Conservation (phyloP, 1,139 yeast genomes). For the Yamadazyma diddensiae region DNA sequence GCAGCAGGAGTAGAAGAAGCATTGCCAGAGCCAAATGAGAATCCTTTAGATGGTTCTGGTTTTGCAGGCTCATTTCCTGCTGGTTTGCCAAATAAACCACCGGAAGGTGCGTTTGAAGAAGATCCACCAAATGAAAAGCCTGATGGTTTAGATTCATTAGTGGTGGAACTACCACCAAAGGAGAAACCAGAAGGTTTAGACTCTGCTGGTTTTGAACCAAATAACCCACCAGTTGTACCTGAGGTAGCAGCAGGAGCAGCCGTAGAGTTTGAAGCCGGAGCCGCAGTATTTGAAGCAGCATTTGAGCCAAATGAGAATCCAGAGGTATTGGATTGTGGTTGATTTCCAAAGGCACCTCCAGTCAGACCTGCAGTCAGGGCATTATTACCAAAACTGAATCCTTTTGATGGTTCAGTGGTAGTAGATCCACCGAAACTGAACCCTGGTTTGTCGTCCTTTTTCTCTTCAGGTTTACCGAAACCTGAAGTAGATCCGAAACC, state of each 20-base stretch:
- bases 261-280: no score
- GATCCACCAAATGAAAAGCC: conserved; percentile 16
- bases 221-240: conserved; percentile 18
- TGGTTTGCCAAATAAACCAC: conserved; percentile 23
- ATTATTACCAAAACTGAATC: conserved; percentile 1
- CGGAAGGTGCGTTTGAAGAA: conserved; percentile 2
- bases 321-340: no score
- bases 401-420: conserved; percentile 1
- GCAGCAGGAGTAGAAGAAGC: conserved; percentile 3
- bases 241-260: background rate
- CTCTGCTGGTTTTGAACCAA: conserved; percentile 18
- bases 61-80: conserved; percentile 4
- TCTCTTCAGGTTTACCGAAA: conserved; percentile 21
- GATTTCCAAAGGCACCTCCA: no score
- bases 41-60: conserved; percentile 12
- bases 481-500: conserved; percentile 10
- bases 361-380: no score
- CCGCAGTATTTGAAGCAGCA: background rate
- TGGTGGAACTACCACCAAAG: background rate
- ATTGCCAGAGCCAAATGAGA: background rate
- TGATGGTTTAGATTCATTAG: conserved; percentile 11
- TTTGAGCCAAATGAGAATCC: background rate
- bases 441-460: background rate
- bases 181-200: conserved; percentile 14
- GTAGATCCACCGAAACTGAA: conserved; percentile 9